Conservation (phyloP, 805 yeast species). For the Saccharomycopsis malanga region DNA sequence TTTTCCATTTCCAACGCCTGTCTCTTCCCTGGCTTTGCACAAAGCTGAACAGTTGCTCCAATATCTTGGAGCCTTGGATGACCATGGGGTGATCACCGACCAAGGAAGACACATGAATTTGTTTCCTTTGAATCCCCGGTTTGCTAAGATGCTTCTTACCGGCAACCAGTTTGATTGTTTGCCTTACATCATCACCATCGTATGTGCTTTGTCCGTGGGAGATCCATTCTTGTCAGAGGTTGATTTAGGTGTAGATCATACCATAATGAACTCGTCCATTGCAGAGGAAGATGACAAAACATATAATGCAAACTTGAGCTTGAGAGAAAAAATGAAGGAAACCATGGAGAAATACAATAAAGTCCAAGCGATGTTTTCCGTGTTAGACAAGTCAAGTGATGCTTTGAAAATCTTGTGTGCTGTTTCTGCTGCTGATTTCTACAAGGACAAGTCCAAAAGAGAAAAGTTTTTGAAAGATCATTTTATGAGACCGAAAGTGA, state of each 20-base stretch:
- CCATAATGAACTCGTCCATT: slow-evolving; percentile 21
- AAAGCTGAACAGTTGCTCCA: slow-evolving; percentile 64
- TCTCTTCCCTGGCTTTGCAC: slow-evolving; percentile 51
- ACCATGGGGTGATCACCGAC: slow-evolving; percentile 51
- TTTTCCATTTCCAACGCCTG: slow-evolving; percentile 96
- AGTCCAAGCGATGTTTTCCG: slow-evolving; percentile 54
- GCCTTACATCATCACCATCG: slow-evolving; percentile 85
- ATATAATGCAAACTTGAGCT: slow-evolving; percentile 33
- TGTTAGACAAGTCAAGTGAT: slow-evolving; percentile 70
- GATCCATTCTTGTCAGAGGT: slow-evolving; percentile 77
- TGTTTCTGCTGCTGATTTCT: slow-evolving; percentile 81
- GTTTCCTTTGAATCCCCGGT: slow-evolving; percentile 92
- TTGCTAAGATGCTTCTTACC: slow-evolving; percentile 79
- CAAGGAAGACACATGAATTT: slow-evolving; percentile 81
- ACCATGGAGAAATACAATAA: slow-evolving; percentile 47
- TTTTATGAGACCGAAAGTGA: slow-evolving; percentile 67
- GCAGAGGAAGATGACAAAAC: slow-evolving; percentile 30
- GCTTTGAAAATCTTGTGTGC: slow-evolving; percentile 69
- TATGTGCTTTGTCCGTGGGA: slow-evolving; percentile 88
- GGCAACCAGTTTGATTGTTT: slow-evolving; percentile 84
- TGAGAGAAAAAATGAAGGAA: slow-evolving; percentile 32
- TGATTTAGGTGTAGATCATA: slow-evolving; percentile 53
- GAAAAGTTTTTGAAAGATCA: slow-evolving; percentile 46
- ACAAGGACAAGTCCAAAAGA: slow-evolving; percentile 39
- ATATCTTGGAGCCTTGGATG: slow-evolving; percentile 71